These are phyloP conservation scores for Vigna trinervia DNA, from an alignment of 306 rosid genomes.

Conservation along the genomic window DNA sequence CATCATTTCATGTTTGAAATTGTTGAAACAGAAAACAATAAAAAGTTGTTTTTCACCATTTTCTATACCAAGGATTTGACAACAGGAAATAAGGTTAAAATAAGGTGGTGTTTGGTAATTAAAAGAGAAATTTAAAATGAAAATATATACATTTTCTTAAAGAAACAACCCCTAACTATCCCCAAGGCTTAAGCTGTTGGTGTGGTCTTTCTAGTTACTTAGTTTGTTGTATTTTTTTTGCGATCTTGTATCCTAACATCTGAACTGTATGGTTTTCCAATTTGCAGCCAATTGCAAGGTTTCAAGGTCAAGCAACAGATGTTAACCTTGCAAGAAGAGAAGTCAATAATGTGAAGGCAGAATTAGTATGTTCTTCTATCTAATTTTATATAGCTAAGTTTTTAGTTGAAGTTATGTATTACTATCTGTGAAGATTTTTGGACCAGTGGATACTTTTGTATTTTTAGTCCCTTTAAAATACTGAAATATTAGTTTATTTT, in stretches of 20 bases:
- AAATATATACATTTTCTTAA: background rate
- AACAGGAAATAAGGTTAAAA: background rate
- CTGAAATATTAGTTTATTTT: background rate
- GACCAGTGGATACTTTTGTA: slow-evolving; percentile 11
- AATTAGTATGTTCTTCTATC: slow-evolving; percentile 66
- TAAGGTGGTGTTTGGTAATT: background rate
- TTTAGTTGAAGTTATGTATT: background rate
- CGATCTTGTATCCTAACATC: slow-evolving; percentile 26
- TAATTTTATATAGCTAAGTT: slow-evolving; percentile 10
- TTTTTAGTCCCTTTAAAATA: slow-evolving; percentile 22
- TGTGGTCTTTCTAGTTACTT: background rate
- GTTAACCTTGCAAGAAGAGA: slow-evolving; percentile 84
- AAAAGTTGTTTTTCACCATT: background rate
- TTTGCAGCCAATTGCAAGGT: slow-evolving; percentile 92
- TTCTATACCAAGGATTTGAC: background rate
- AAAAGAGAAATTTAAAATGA: background rate
- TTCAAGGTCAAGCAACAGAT: slow-evolving; percentile 95
- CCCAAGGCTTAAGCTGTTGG: background rate
- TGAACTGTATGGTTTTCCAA: slow-evolving; percentile 25
- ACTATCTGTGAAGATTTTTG: slow-evolving; percentile 24
- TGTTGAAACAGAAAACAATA: background rate
- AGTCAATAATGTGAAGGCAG: slow-evolving; percentile 74
- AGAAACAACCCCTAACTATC: background rate
- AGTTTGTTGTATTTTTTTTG: slow-evolving; percentile 20
- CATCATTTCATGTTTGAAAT: background rate